Conservation (phyloP, 495 filamentous ascomycete species). For the Neurospora sp. region DNA sequence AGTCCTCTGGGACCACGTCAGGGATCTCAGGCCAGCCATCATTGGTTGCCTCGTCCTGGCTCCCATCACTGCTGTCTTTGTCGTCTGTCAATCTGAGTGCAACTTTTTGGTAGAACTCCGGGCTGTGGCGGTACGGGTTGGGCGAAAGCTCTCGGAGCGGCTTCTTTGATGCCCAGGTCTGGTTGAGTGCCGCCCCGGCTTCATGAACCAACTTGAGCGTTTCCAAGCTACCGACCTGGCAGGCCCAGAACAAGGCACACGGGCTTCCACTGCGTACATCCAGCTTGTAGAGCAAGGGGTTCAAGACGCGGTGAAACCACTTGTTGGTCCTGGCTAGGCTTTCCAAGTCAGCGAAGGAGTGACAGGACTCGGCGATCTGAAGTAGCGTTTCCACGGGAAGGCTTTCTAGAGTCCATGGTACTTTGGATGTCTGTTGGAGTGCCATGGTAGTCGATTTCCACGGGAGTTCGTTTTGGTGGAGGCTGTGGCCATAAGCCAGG, state of each 20-base stretch:
- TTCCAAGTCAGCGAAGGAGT: neutral
- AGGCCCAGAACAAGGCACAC: constrained; percentile 2
- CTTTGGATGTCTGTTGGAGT: neutral
- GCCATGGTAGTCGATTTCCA: neutral
- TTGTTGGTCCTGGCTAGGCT: neutral
- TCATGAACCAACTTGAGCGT: neutral
- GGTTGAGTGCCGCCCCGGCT: constrained; percentile 3
- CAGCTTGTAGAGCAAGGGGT: constrained; percentile 4
- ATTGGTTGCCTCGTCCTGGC: neutral
- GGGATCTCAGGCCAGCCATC: neutral
- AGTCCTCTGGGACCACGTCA: neutral
- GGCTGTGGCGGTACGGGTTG: neutral
- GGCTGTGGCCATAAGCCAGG: neutral
- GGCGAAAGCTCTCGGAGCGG: neutral
- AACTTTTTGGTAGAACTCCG: neutral
- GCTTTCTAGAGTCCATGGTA: neutral
- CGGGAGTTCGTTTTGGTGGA: neutral
- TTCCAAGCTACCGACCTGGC: neutral
- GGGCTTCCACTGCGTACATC: constrained; percentile 1
- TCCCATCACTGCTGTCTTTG: neutral
- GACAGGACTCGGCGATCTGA: constrained; percentile 4
- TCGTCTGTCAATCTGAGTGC: neutral
- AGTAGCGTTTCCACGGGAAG: constrained; percentile 4
- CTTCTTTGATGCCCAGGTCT: neutral
- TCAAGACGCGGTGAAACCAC: neutral